Conservation (phyloP, 139 green algal species). For the Chlamydomonas sp. region DNA sequence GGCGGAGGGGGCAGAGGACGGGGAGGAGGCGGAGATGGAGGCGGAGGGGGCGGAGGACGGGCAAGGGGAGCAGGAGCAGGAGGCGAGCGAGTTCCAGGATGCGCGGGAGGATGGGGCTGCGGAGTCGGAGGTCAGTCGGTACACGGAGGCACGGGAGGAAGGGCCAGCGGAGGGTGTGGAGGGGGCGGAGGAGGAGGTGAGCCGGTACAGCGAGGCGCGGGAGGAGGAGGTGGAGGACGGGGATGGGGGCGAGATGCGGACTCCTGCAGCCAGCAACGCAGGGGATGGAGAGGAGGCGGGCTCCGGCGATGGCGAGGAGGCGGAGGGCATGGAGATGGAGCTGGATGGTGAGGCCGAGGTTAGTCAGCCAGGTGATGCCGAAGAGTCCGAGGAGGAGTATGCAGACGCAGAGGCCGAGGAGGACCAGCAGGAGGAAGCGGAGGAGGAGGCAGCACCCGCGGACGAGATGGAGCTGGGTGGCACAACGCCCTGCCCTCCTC, state of each 20-base stretch:
- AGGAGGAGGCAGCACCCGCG: neutral
- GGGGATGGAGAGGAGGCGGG: neutral
- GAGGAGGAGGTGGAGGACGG: neutral
- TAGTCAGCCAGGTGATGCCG: neutral
- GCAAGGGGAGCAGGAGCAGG: neutral
- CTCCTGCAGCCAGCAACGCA: neutral
- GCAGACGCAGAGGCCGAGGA: neutral
- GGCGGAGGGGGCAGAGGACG: neutral
- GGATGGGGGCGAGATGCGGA: neutral
- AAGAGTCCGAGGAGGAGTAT: neutral
- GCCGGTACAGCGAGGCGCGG: constrained; percentile 18
- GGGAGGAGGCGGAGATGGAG: neutral
- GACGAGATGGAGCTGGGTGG: constrained; percentile 5
- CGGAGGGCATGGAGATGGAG: neutral
- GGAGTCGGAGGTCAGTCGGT: neutral
- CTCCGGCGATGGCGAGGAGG: neutral
- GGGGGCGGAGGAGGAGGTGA: constrained; percentile 18
- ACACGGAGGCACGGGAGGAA: neutral
- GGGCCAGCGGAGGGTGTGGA: constrained; percentile 11
- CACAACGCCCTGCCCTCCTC: neutral
- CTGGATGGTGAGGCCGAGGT: neutral
- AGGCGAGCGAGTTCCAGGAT: neutral
- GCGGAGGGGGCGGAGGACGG: neutral
- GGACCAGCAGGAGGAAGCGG: neutral
- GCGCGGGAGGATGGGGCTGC: constrained; percentile 7